Conservation (phyloP, 345 rosid genomes). For the Populus nigra region DNA sequence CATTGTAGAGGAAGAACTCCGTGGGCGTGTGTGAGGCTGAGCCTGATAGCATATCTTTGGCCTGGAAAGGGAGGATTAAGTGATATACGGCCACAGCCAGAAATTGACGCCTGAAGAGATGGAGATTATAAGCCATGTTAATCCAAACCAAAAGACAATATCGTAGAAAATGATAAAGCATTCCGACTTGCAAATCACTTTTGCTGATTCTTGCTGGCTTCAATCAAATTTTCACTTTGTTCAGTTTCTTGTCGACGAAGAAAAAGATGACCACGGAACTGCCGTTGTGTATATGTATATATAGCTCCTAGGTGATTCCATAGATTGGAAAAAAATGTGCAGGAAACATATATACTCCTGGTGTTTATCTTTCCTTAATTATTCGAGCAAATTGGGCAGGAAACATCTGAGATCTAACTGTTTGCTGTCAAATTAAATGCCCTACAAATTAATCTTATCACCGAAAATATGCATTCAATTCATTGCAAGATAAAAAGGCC, state of each 20-base stretch:
- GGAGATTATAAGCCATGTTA: slow-evolving; percentile 4
- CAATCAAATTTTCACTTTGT: not conserved
- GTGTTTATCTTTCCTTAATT: not conserved
- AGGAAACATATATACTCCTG: too few species aligned
- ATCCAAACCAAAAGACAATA: not conserved
- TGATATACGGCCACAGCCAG: slow-evolving; percentile 14
- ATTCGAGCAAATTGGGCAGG: too few species aligned
- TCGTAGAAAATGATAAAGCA: not conserved
- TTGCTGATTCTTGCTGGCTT: not conserved
- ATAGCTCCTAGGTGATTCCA: too few species aligned
- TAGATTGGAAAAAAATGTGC: too few species aligned
- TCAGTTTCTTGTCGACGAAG: not conserved
- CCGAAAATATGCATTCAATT: slow-evolving; percentile 12
- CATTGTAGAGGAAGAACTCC: not conserved
- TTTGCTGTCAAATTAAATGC: slow-evolving; percentile 17
- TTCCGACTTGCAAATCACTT: not conserved
- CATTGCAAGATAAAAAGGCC: slow-evolving; percentile 14
- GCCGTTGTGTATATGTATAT: too few species aligned
- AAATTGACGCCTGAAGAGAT: slow-evolving; percentile 24
- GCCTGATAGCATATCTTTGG: slow-evolving; percentile 12
- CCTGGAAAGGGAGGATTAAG: not conserved
- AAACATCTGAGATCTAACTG: not conserved
- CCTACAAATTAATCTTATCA: slow-evolving; percentile 21
- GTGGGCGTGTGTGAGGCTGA: slow-evolving; percentile 17
- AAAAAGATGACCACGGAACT: not conserved